phyloP scores from a whole-genome alignment of 345 rosid species.

The Eucalyptus regnans region DNA sequence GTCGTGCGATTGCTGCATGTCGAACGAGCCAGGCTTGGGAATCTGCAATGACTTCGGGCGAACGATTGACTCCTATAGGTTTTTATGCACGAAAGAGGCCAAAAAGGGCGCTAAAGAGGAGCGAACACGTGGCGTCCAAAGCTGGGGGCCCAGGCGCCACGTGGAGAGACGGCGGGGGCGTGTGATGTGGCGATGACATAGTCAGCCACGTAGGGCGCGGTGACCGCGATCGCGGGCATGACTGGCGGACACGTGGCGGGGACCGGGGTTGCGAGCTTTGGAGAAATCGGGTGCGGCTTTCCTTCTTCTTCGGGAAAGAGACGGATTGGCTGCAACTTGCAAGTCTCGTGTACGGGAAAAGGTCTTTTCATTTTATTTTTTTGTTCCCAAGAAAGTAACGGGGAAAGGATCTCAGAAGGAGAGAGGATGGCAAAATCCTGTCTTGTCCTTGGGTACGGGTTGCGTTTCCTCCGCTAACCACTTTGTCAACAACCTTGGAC shows the following conservation, averaged over 20 bases:
- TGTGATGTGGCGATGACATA: neutral
- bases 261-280: too few relatives aligned
- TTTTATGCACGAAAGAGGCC: neutral
- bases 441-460: neutral
- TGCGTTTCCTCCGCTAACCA: neutral
- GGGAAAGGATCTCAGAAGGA: fast-evolving
- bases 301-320: neutral
- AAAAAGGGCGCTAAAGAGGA: fast-evolving
- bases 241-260: neutral
- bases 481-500: neutral
- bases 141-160: neutral
- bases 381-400: too few relatives aligned
- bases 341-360: neutral
- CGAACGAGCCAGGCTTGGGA: neutral
- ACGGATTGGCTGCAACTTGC: neutral
- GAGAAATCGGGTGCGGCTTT: too few relatives aligned
- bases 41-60: neutral
- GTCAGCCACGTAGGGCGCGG: neutral
- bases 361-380: too few relatives aligned
- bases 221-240: neutral
- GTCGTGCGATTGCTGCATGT: neutral
- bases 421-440: neutral
- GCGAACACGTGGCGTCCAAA: neutral
- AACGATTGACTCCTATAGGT: fast-evolving
- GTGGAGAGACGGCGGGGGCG: neutral